phyloP scores from a whole-genome alignment of 2,329 filamentous ascomycete genomes.

The Pseudocercospora fijiensis region DNA sequence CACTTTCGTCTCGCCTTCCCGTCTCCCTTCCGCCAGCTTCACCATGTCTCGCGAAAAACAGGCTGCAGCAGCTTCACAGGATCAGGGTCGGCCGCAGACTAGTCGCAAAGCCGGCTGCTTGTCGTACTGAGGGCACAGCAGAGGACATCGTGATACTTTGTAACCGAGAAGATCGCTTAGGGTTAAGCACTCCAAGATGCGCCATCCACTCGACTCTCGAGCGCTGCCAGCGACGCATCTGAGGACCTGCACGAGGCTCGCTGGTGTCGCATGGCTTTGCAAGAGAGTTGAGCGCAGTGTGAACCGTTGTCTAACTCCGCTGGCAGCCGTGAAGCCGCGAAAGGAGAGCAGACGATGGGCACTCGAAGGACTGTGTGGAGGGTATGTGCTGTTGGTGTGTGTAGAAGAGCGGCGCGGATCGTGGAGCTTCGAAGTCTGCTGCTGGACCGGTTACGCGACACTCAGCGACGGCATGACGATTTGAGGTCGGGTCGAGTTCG shows the following conservation, averaged over 20 bases:
- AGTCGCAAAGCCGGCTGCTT: constrained; percentile 69
- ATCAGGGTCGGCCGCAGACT: constrained; percentile 44
- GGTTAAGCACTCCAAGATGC: constrained; percentile 79
- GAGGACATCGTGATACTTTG: constrained; percentile 44
- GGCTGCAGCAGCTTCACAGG: constrained; percentile 13
- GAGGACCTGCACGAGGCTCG: constrained; percentile 58
- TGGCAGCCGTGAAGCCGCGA: constrained; percentile 37
- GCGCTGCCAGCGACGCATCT: constrained; percentile 48
- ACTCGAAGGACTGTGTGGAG: constrained; percentile 77
- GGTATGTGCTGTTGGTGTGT: constrained; percentile 61
- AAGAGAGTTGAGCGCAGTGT: constrained; percentile 25
- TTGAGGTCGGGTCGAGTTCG: constrained; percentile 19
- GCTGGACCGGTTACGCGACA: constrained; percentile 25
- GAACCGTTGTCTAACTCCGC: constrained; percentile 34
- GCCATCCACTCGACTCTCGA: constrained; percentile 39
- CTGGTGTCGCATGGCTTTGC: constrained; percentile 16
- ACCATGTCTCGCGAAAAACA: constrained; percentile 13
- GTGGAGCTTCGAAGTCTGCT: constrained; percentile 17
- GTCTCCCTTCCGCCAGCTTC: constrained; percentile 17
- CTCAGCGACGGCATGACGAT: constrained; percentile 13
- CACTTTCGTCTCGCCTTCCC: constrained; percentile 33
- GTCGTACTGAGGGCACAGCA: constrained; percentile 44
- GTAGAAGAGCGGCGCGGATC: constrained; percentile 43
- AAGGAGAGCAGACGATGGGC: constrained; percentile 68
- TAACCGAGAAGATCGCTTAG: constrained; percentile 75